Base-by-base conservation (phyloP, 345 rosid species). In the Populus pruinosa region DNA sequence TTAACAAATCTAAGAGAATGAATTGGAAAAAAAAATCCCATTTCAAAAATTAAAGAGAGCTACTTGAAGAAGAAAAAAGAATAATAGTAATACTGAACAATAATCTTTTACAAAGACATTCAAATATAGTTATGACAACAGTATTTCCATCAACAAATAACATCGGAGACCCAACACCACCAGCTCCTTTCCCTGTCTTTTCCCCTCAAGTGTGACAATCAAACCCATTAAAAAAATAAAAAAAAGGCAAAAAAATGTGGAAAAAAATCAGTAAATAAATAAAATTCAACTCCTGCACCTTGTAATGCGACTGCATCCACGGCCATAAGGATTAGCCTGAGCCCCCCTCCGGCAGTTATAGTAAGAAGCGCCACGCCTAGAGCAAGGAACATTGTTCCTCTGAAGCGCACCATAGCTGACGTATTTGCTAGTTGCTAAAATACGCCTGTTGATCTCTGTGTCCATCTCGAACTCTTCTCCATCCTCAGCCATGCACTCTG, bases 281-380 rank as follows among this genome's bases (percentile, higher is more conserved):
- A 13, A 9, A 56, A 65, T 50, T 76, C 70, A 83, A 31, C 81
- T 65, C 75, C 97, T 85, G 97, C 99, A 96, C 88, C 94, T 90
- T 16, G 99, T 80, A 77, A 93, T 90, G 85, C 86, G 38, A 74
- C 90, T 92, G 92, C 99, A 96, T 35, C 96, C 97, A 70, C 98
- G 97, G 81, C 66, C 31, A 78, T 96, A 96, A 39, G 98, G 99
- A 76, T 96, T 96, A 67, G 97, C 91, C 84, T 87, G 89, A 50
- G 88, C 92, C 5, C 96, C 93, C 39, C 83, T 80, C 82, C 74
- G 82, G 85, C 99, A 96, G 81, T 93, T 93, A 88, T 96, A 96
- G 83, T 96, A 96, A n/a, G 98, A 92, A 14, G 98, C 92, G 4
- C 99, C 98, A 39, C 99, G 94, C 2, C 91, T 86, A 5, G 99